phyloP scores from a whole-genome alignment of 2,329 filamentous ascomycete species.

The Cladobotryum mycophilum region DNA sequence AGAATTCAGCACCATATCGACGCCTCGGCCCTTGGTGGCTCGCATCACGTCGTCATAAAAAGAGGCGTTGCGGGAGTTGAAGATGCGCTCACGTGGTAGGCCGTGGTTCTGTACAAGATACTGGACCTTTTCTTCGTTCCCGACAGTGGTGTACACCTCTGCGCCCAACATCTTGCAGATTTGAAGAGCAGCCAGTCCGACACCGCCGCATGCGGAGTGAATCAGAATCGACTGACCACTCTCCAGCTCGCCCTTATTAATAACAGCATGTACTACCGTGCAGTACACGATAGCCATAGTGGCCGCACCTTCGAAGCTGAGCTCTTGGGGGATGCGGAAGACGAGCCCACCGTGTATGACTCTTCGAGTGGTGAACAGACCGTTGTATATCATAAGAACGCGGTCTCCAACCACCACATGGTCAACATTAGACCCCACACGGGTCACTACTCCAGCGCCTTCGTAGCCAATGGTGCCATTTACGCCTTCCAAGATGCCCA shows the following conservation, averaged over 20 bases:
- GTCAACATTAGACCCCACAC: conserved; percentile 11
- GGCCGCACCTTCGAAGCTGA: conserved; percentile 24
- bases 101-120: conserved; percentile 25
- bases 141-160: conserved; percentile 29
- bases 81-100: conserved; percentile 27
- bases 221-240: conserved; percentile 11
- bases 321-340: conserved; percentile 22
- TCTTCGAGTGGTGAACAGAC: conserved; percentile 1
- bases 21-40: conserved; percentile 24
- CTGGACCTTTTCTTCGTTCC: conserved; percentile 27
- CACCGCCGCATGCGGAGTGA: conserved; percentile 7
- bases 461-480: conserved; percentile 25
- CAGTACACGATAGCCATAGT: conserved; percentile 23
- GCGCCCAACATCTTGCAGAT: conserved; percentile 6
- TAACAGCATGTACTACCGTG: conserved; percentile 23
- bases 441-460: conserved; percentile 18
- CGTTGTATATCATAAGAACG: conserved; percentile 18
- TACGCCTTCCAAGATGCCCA: conserved; percentile 2
- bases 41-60: conserved; percentile 25
- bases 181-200: conserved; percentile 2
- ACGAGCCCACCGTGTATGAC: neutral
- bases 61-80: conserved; percentile 25
- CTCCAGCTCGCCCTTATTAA: conserved; percentile 16
- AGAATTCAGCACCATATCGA: conserved; percentile 35
- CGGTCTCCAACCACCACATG: conserved; percentile 27